These are phyloP conservation scores for Diaporthe ampelina DNA, from an alignment of 2,329 filamentous ascomycete genomes.

Conservation along the genomic window DNA sequence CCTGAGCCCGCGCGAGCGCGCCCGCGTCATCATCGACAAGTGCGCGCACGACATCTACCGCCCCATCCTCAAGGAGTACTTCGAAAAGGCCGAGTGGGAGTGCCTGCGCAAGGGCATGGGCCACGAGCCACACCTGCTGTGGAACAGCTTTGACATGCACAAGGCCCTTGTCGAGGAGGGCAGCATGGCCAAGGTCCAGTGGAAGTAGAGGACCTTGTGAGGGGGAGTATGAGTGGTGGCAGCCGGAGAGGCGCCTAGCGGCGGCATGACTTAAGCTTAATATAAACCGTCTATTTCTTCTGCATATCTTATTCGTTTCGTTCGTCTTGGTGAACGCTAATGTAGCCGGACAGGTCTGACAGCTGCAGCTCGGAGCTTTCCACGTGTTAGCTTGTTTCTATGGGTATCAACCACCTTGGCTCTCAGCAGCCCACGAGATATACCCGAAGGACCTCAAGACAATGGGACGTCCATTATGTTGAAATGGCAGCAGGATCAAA, in stretches of 20 bases:
- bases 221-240: neutral
- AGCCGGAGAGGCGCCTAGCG: slow-evolving; percentile 15
- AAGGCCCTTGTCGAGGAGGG: slow-evolving; percentile 85
- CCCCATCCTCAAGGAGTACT: slow-evolving; percentile 86
- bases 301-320: neutral
- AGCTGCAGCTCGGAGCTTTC: neutral
- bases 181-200: slow-evolving; percentile 85
- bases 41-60: slow-evolving; percentile 88
- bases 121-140: slow-evolving; percentile 90
- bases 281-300: slow-evolving; percentile 1
- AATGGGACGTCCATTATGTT: too few relatives aligned
- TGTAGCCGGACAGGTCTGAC: neutral
- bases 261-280: slow-evolving; percentile 15
- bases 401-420: neutral
- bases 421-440: neutral
- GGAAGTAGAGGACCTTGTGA: slow-evolving; percentile 60
- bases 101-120: slow-evolving; percentile 89
- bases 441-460: too few relatives aligned
- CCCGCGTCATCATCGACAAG: slow-evolving; percentile 87
- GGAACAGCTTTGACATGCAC: slow-evolving; percentile 91
- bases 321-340: slow-evolving; percentile 3
- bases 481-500: neutral
- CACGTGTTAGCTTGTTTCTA: neutral
- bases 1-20: slow-evolving; percentile 82
- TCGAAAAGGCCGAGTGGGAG: slow-evolving; percentile 88